A percentile compares a stretch with the other conserved stretches of the same genome.
phyloP scores from a whole-genome alignment of 2,329 filamentous ascomycete genomes.

The Chalaropsis thielavioides region DNA sequence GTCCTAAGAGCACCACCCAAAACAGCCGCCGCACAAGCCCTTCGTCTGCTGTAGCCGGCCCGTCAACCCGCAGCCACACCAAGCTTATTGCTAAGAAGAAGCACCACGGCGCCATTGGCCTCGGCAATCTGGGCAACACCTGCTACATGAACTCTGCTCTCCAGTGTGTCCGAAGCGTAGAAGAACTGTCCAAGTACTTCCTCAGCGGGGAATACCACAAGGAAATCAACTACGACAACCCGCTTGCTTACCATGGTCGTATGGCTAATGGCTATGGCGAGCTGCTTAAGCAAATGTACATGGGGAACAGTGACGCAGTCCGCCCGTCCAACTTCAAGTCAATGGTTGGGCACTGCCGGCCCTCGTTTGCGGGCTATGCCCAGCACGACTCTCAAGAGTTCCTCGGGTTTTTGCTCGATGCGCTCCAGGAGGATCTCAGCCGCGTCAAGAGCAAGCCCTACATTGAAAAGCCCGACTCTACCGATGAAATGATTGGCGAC shows the following conservation, averaged over 20 bases:
- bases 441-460: constrained; percentile 92
- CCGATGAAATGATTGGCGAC: constrained; percentile 85
- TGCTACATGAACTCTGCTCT: constrained; percentile 99
- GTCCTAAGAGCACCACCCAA: constrained; percentile 4
- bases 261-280: constrained; percentile 74
- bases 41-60: constrained; percentile 31
- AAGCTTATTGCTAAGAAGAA: constrained; percentile 56
- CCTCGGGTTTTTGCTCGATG: constrained; percentile 84
- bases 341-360: constrained; percentile 48
- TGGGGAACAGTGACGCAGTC: constrained; percentile 52
- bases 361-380: constrained; percentile 81
- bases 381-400: constrained; percentile 98
- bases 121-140: constrained; percentile 87
- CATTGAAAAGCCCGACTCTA: constrained; percentile 93
- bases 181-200: constrained; percentile 89
- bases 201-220: constrained; percentile 55
- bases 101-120: constrained; percentile 61
- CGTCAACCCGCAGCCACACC: constrained; percentile 56
- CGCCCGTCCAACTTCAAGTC: constrained; percentile 50
- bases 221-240: constrained; percentile 76
- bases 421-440: constrained; percentile 87
- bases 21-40: constrained; percentile 51
- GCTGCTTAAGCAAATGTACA: constrained; percentile 66
- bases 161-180: constrained; percentile 84
- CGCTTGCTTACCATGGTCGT: constrained; percentile 68